Base-by-base conservation (phyloP, 1,284 basidiomycete genomes). In the Ganoderma lucidum region DNA sequence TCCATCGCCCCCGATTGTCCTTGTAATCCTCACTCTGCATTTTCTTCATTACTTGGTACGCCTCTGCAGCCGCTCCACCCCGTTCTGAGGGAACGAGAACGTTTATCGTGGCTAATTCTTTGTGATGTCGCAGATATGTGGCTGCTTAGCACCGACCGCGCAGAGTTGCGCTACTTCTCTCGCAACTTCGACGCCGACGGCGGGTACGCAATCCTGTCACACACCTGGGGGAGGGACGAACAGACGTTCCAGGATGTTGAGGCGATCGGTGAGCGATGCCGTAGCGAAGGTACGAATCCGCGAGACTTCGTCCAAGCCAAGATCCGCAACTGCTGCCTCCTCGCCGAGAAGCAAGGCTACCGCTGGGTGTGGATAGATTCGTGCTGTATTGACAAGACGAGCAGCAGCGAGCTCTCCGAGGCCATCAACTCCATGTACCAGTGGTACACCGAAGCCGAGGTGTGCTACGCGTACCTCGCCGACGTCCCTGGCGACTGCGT, bases 401-500 rank as follows among this genome's bases (percentile, higher is more conserved):
- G 51, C 12, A 55, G 51, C 51, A 55, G 51, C 12, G 51, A 55
- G 51, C 14, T 55, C 0, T 55, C 51, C 0, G 51, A 55, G 12
- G 23, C 51, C 28, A 55, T 53, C 51, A 53, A 53, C 51, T 53
- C 28, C 10, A 53, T 53, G 51, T 53, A 53, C 51, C 23, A 53
- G 30, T 53, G 51, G 51, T 53, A 53, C 28, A 14, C 23, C 17
- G 12, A 28, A 53, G 23, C 51, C 10, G 51, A 53, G 51, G 30
- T 53, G 2, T 53, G 51, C 51, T 53, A 30, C 12, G 51, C 51
- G 2, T 53, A 53, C 51, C 51, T 53, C 51, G 28, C 9, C 12
- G 51, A 53, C 28, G 51, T 53, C 51, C 51, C 51, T 5, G 19
- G 51, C 51, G 28, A 53, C 51, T 28, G 28, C 51, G 14, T 53